Conservation (phyloP, 1,139 yeast genomes). For the Scheffersomyces stambukii region DNA sequence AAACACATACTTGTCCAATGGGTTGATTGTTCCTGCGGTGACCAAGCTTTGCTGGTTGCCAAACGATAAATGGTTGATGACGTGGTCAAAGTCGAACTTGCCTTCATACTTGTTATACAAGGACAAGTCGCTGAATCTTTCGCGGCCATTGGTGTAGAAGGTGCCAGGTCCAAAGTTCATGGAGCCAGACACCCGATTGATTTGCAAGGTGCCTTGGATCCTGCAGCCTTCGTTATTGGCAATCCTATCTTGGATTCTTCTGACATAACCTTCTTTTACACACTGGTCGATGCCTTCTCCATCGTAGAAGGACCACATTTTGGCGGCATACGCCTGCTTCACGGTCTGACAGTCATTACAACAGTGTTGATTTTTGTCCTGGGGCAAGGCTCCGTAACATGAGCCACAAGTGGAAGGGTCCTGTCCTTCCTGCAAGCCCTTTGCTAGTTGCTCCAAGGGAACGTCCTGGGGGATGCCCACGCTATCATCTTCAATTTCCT, state of each 20-base stretch:
- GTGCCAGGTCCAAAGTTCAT: slow-evolving; percentile 95
- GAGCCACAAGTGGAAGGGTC: slow-evolving; percentile 68
- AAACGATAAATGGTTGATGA: slow-evolving; percentile 75
- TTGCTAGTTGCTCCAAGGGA: slow-evolving; percentile 30
- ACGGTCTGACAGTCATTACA: slow-evolving; percentile 88
- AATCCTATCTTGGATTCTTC: slow-evolving; percentile 51
- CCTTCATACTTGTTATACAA: slow-evolving; percentile 53
- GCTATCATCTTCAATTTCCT: slow-evolving; percentile 28
- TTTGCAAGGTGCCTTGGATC: slow-evolving; percentile 69
- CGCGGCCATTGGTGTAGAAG: slow-evolving; percentile 49
- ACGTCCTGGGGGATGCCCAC: slow-evolving; percentile 24
- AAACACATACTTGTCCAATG: slow-evolving; percentile 58
- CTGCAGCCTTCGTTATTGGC: slow-evolving; percentile 76
- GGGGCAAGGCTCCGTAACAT: slow-evolving; percentile 82
- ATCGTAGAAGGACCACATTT: slow-evolving; percentile 86
- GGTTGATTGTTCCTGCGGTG: slow-evolving; percentile 48
- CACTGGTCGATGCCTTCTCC: slow-evolving; percentile 87
- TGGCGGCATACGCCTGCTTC: slow-evolving; percentile 68
- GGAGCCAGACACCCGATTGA: slow-evolving; percentile 86
- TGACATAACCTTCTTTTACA: slow-evolving; percentile 81
- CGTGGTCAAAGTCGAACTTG: slow-evolving; percentile 67
- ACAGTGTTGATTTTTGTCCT: slow-evolving; percentile 58
- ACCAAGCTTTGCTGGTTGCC: slow-evolving; percentile 49
- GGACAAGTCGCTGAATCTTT: slow-evolving; percentile 82
- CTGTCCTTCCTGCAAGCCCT: slow-evolving; percentile 35